Evolutionary conservation across 176 grass and related monocot species (phyloP), one percentile per base, ranked within the genome.

Genomic region (Avena eriantha): DNA sequence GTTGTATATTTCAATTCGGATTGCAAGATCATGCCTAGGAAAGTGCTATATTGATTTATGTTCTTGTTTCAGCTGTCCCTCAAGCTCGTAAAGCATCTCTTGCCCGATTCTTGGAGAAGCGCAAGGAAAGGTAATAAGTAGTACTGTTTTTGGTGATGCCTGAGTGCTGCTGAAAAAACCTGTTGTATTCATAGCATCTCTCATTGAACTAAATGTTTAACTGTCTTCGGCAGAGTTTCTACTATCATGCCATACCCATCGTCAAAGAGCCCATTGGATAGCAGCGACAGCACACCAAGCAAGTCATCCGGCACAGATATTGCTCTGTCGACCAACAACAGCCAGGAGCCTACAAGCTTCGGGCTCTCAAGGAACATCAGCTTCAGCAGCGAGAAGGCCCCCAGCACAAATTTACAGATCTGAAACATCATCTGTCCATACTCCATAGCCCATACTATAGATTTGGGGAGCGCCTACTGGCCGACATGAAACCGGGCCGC

Each of bases 41-140:
- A 46, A 23, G 1, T 17, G 29, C 64, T 45, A 70, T 26, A 66
- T 33, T 80, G 65, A 85, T 36, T 71, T 35, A 15, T 81, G 31
- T 8, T 69, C 4, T 88, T 48, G 69, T 87, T 91, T 14, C 86
- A 98, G 96, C 93, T 88, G 90, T 98, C 1, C 93, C 92, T 79
- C 96, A 98, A 91, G 93, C 96, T 87, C 84, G 96, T 71, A 98
- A 95, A 82, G 93, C 92, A 19, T 98, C 96, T 19, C 78, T 98
- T 10, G 86, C 93, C 22, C 92, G 96, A 31, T 98, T 98, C 81
- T 78, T 96, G 76, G 96, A 98, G 85, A 98, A 86, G 47, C 76
- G 92, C 66, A 98, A 96, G 71, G 92, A 94, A 51, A 98, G 96
- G 96, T 98, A 47, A 91, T n/a, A 17, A 71, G 2, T 29, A 36